Percentiles rank a stretch among this genome's conserved stretches.
Conservation (phyloP, 1,139 yeast species). For the Geotrichum bryndzae region DNA sequence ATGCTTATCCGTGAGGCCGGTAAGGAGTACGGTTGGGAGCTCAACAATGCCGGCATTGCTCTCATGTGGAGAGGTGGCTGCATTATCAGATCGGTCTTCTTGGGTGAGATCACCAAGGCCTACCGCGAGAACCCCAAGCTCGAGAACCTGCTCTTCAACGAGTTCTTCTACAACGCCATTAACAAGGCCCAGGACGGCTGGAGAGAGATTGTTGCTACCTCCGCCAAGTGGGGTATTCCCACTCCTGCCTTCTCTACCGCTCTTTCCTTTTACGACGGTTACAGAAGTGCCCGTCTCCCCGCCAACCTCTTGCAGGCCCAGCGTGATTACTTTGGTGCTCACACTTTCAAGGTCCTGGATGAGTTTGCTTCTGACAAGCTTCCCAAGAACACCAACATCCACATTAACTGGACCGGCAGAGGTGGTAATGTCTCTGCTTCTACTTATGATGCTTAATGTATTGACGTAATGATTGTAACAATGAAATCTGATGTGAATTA, state of each 20-base stretch:
- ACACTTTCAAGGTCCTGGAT: slow-evolving; percentile 93
- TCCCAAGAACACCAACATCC: slow-evolving; percentile 80
- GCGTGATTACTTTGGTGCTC: slow-evolving; percentile 99
- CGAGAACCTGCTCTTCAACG: slow-evolving; percentile 92
- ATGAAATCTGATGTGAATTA: too few relatives aligned
- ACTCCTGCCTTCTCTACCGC: slow-evolving; percentile 98
- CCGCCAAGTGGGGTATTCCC: slow-evolving; percentile 85
- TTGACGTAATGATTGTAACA: too few relatives aligned
- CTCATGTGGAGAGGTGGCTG: slow-evolving; percentile 99
- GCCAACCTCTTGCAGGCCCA: slow-evolving; percentile 98
- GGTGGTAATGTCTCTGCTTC: slow-evolving; percentile 98
- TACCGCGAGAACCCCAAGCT: slow-evolving; percentile 88
- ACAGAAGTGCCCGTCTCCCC: slow-evolving; percentile 91
- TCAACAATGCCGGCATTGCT: slow-evolving; percentile 97
- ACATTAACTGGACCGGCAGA: slow-evolving; percentile 98
- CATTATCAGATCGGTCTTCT: slow-evolving; percentile 97
- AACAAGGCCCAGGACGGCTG: slow-evolving; percentile 92
- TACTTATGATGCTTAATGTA: slow-evolving; percentile 75
- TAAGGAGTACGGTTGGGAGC: slow-evolving; percentile 91
- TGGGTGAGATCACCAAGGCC: slow-evolving; percentile 94
- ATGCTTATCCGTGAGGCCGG: slow-evolving; percentile 99
- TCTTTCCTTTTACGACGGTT: slow-evolving; percentile 96
- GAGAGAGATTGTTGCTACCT: slow-evolving; percentile 80
- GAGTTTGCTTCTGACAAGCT: slow-evolving; percentile 69
- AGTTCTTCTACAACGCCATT: slow-evolving; percentile 89